Base-by-base conservation (phyloP, 352 stramenopile species). In the Pythium coloratum region DNA sequence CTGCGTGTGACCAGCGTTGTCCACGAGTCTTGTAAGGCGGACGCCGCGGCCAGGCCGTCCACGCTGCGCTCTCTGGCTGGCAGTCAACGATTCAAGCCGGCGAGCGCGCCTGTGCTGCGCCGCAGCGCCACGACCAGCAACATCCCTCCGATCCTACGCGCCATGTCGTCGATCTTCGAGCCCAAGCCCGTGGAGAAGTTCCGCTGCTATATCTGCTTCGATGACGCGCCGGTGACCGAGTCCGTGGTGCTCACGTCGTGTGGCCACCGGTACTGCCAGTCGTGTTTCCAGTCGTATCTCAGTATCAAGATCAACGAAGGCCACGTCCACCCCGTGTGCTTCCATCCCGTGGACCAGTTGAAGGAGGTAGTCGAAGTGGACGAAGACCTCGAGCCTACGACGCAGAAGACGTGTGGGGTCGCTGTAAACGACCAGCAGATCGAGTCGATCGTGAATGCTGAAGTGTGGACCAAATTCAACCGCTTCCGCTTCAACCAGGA, bases 291-390 rank as follows among this genome's bases (percentile, higher is more conserved):
- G 46, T 80, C 67, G 54, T 93, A 85, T 56, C 57, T 93, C 18
- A 72, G 84, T 65, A 81, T 85, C 64, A 91, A 93, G 67, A 85
- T 93, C 62, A 67, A 68, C 36, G 82, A 91, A 53, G 84, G 75
- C 8, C 76, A 91, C 51, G 83, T 95, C 34, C 88, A 86, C 46
- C 78, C 83, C 3, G 82, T 72, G 40, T 95, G 87, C 71, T 95
- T 92, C 53, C 53, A 61, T 18, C 61, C 61, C 38, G 13, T 56
- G 3, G 50, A 60, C 55, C 62, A 76, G 33, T 69, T 73, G 38
- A 28, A 20, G n/a, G 33, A 38, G 1, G 8, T 50, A 5, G 32
- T 54, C 13, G 3, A 36, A 4, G 6, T 14, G 3, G n/a, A 30
- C 7, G 46, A 53, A 53, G n/a, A 53, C 46, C 8, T 20, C 6